Evolutionary conservation across 108 stramenopile genomes (phyloP), one percentile per base, ranked within the genome.

Genomic region (Discostella pseudostelligera): DNA sequence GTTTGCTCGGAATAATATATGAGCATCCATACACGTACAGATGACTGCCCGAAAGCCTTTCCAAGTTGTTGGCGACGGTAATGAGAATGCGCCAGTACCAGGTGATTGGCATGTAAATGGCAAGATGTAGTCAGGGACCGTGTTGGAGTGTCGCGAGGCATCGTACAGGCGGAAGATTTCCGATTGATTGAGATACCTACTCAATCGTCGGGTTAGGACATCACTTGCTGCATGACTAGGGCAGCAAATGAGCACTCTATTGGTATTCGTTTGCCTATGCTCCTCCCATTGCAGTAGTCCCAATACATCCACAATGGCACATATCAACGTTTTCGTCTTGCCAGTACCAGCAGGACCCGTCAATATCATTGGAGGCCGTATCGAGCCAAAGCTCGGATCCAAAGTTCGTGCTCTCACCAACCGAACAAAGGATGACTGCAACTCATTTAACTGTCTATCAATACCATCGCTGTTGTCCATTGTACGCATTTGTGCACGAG

Each of bases 161-260:
- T 80, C 74, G 17, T 69, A 83, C 62, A 87, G 19, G 10, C 88
- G 84, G 70, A 85, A 90, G 1, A 90, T 68, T 43, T 72, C 67
- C 3, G 40, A 17, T 14, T 28, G 54, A 10, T 36, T 32, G 45
- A 87, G 73, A 13, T 61, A 45, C 8, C 69, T 48, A 56, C 58
- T 56, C 14, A 90, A 59, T 29, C 86, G 70, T 22, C 62, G 56
- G 6, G 84, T 87, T 25, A 90, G 74, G 36, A 87, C 86, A 64
- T 90, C 83, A 28, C 77, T 78, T 17, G 88, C 88, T 11, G 88
- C 83, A 67, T 90, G 88, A 43, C 77, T 80, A 19, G 88, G 88
- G 22, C 84, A 79, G 50, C 88, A 90, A 7, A 90, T 62, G 47
- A 89, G 69, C 9, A 87, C 62, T 70, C 81, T 67, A 63, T 78